Conservation (phyloP, 441 rosid species). For the Bruguiera hainesii region DNA sequence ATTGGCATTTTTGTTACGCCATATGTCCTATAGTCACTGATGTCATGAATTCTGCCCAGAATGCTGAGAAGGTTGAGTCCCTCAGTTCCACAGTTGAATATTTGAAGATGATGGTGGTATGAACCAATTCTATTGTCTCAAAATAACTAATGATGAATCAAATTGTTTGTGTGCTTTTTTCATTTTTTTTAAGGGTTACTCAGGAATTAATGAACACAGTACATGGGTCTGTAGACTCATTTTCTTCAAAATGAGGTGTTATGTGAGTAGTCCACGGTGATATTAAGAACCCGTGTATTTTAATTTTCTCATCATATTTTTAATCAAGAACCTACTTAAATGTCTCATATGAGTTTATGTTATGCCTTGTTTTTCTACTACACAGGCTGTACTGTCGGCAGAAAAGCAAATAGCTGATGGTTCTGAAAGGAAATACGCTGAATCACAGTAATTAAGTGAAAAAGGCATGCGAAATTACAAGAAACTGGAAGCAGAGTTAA, state of each 20-base stretch:
- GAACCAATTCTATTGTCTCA: neutral
- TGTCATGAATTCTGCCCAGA: conserved; percentile 26
- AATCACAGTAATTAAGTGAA: conserved; percentile 66
- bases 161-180: neutral
- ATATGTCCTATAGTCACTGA: conserved; percentile 26
- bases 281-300: neutral
- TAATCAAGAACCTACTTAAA: neutral
- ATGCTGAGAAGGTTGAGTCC: conserved; percentile 36
- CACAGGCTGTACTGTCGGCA: conserved; percentile 53
- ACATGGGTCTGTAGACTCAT: neutral
- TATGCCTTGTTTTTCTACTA: conserved; percentile 10
- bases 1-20: neutral
- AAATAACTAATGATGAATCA: neutral
- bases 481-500: conserved; percentile 75
- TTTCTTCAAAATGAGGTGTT: neutral
- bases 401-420: conserved; percentile 80
- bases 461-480: conserved; percentile 62
- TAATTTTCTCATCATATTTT: neutral
- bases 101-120: conserved; percentile 52
- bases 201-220: neutral
- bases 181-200: neutral
- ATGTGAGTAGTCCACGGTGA: neutral
- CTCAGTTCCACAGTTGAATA: conserved; percentile 49
- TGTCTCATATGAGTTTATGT: conserved; percentile 3
- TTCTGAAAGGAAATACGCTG: conserved; percentile 54